These are phyloP conservation scores for Fusarium drepaniforme DNA, from an alignment of 2,329 filamentous ascomycete species.

Conservation along the genomic window DNA sequence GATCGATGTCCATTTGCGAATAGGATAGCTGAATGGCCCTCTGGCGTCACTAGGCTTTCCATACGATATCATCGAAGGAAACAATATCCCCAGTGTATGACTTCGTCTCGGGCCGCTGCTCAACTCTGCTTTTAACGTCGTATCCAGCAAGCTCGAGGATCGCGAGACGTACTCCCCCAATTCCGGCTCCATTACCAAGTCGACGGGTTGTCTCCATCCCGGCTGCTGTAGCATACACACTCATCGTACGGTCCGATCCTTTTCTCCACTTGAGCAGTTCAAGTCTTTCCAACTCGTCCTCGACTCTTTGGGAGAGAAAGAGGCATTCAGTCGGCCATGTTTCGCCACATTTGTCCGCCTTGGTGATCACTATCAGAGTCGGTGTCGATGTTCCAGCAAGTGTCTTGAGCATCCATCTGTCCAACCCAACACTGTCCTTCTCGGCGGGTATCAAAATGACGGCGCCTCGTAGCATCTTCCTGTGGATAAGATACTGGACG, in stretches of 20 bases:
- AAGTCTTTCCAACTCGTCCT: slow-evolving; percentile 38
- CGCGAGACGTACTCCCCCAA: slow-evolving; percentile 55
- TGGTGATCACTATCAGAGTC: slow-evolving; percentile 66
- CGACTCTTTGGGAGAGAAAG: slow-evolving; percentile 43
- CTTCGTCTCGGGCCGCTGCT: slow-evolving; percentile 52
- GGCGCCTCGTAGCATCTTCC: slow-evolving; percentile 62
- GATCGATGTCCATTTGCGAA: background rate
- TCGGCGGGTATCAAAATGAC: slow-evolving; percentile 66
- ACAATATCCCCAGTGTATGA: slow-evolving; percentile 52
- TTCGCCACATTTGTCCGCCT: slow-evolving; percentile 63
- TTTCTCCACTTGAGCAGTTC: slow-evolving; percentile 41
- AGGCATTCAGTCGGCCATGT: slow-evolving; percentile 46
- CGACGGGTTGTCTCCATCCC: slow-evolving; percentile 49
- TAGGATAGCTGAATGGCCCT: background rate
- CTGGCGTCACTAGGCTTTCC: slow-evolving; percentile 43
- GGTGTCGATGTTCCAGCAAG: slow-evolving; percentile 59
- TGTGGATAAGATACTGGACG: slow-evolving; percentile 60
- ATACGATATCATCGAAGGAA: slow-evolving; percentile 55
- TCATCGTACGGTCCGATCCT: slow-evolving; percentile 44
- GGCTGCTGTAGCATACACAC: slow-evolving; percentile 53
- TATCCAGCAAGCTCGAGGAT: slow-evolving; percentile 58
- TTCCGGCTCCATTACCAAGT: slow-evolving; percentile 51
- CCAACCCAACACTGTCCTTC: slow-evolving; percentile 62
- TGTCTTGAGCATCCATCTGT: slow-evolving; percentile 60
- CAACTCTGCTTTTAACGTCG: slow-evolving; percentile 44